Evolutionary conservation across 371 early-diverging fungal genomes (phyloP), one percentile per base, ranked within the genome.

Genomic region (Parasitella parasitica): DNA sequence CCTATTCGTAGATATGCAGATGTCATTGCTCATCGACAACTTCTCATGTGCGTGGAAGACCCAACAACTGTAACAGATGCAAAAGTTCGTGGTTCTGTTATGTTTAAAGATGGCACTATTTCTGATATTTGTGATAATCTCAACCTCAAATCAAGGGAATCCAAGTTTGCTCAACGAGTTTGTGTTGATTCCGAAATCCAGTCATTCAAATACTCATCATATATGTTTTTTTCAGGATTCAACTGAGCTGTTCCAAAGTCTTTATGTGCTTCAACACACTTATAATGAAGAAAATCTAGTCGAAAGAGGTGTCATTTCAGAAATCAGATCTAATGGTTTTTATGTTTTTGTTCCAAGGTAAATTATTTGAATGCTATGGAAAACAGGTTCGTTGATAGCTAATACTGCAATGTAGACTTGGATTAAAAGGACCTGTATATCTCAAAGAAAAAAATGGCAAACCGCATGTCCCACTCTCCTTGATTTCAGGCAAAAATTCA

Each of bases 1-100:
- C 99, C 99, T 6, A 99, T 99, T 65, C 91, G 99, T 61, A 84
- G 99, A 63, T 99, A 99, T 78, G 96, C 99, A 39, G 99, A 99
- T 82, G 70, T 99, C 30, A 74, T 99, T 18, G 99, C 98, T 1
- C 99, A 99, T 65, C 84, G 99, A 22, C 90, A 89, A 63, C 60
- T 94, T 7, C 58, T 87, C 26, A 75, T 75, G 13, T 82, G 86
- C 26, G 63, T 90, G 0, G 51, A 53, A 11, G 69, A 73, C 57
- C 37, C 50, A 1, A 63, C 54, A 6, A 72, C 75, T 0, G 22
- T 64, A 2, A 54, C 46, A 26, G 69, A 72, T 34, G 39, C 22
- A 20, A 39, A 58, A 30, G 50, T 32, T 8, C 26, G 63, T 26
- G 24, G 57, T 6, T 64, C 82, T 2, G 53, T 68, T 7, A 70